These are phyloP conservation scores for Solanum bukasovii DNA, from an alignment of 257 asterid genomes.

Conservation along the genomic window DNA sequence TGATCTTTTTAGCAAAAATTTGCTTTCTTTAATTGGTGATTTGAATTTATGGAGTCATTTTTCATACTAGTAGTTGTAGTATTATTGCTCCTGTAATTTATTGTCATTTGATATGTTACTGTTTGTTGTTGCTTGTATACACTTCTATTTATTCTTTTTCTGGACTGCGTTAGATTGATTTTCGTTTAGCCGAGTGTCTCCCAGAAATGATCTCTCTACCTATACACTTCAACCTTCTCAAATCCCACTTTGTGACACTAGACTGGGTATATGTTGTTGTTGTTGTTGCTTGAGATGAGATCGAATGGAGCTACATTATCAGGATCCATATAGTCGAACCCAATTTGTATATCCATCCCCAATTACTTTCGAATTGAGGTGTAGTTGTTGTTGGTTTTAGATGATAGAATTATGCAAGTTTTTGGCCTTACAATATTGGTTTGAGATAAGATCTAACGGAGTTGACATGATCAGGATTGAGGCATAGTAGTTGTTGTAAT, in stretches of 20 bases:
- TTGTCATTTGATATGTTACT: neutral
- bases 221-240: neutral
- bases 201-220: neutral
- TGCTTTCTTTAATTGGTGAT: neutral
- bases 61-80: neutral
- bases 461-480: neutral
- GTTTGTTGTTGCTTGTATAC: no score
- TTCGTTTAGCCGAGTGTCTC: no score
- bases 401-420: neutral
- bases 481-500: neutral
- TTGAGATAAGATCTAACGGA: neutral
- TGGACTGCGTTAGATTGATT: neutral
- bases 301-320: neutral
- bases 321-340: neutral
- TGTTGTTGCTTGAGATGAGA: neutral
- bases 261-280: neutral
- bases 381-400: neutral
- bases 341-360: neutral
- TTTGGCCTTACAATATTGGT: neutral
- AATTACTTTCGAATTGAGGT: neutral
- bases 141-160: neutral
- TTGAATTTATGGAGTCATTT: neutral
- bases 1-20: neutral
- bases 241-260: neutral
- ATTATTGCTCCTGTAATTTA: neutral